Conservation (phyloP, 2,329 filamentous ascomycete species). For the Xylogone sp. region DNA sequence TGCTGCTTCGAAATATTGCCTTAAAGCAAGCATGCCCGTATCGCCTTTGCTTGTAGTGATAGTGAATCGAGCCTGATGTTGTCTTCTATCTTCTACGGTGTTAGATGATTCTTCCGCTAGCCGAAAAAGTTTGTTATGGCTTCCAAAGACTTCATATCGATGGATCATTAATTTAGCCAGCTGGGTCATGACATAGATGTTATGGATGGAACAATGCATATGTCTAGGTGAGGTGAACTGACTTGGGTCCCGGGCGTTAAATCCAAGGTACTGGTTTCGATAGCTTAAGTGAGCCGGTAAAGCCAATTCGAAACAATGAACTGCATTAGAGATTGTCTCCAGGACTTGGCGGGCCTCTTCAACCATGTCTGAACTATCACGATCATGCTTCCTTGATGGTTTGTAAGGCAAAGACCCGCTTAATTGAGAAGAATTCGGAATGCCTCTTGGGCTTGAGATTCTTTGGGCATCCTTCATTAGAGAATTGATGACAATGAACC, state of each 20-base stretch:
- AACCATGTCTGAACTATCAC: not conserved
- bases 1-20: conserved; percentile 4
- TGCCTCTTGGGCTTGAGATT: conserved; percentile 26
- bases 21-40: conserved; percentile 10
- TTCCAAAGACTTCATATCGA: conserved; percentile 15
- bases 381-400: not conserved
- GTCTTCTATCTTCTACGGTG: not conserved
- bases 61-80: not conserved
- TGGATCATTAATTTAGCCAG: conserved; percentile 7
- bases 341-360: conserved; percentile 21
- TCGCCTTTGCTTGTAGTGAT: not conserved
- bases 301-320: conserved; percentile 26
- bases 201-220: conserved; percentile 21
- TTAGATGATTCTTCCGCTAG: not conserved
- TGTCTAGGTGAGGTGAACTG: conserved; percentile 16
- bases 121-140: not conserved
- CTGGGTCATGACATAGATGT: conserved; percentile 6
- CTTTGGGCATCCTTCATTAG: conserved; percentile 33
- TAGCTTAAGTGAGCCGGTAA: conserved; percentile 28
- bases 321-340: conserved; percentile 27
- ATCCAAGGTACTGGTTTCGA: conserved; percentile 27
- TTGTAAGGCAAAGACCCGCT: not conserved
- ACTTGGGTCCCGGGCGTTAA: conserved; percentile 13
- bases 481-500: conserved; percentile 36
- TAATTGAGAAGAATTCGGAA: conserved; percentile 6